A percentile compares a stretch with the other conserved stretches of the same genome.
phyloP scores from a whole-genome alignment of 2,329 filamentous ascomycete genomes.

The Talaromyces verruculosus region DNA sequence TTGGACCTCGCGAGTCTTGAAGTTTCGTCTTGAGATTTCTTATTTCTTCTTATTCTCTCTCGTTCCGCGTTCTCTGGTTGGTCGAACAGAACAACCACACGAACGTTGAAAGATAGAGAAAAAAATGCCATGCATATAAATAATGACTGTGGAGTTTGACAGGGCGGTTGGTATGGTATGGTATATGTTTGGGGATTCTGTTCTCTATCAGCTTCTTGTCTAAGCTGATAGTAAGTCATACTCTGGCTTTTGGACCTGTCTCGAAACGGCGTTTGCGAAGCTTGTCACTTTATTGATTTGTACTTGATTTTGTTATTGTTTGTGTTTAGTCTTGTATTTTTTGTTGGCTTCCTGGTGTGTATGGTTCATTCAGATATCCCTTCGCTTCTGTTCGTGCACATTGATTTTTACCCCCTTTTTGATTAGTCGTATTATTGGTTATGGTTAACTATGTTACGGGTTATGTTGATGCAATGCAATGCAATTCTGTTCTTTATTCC shows the following conservation, averaged over 20 bases:
- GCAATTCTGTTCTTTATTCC: slow-evolving; percentile 7
- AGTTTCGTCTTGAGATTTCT: background rate
- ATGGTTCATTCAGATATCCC: slow-evolving; percentile 23
- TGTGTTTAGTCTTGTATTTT: slow-evolving; percentile 15
- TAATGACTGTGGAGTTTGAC: slow-evolving; percentile 21
- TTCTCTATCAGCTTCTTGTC: background rate
- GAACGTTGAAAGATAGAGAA: background rate
- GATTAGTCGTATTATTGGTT: slow-evolving; percentile 12
- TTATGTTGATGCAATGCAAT: slow-evolving; percentile 8
- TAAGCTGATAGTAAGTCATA: background rate
- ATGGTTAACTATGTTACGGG: background rate
- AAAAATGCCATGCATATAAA: slow-evolving; percentile 20
- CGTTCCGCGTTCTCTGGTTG: background rate
- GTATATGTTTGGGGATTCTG: slow-evolving; percentile 13
- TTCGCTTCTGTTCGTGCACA: slow-evolving; percentile 27
- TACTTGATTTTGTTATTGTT: slow-evolving; percentile 23
- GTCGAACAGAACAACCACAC: background rate
- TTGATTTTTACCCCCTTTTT: slow-evolving; percentile 3
- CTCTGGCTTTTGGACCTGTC: background rate
- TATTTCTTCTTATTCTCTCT: background rate
- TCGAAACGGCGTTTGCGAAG: slow-evolving; percentile 26
- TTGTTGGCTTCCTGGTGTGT: slow-evolving; percentile 23
- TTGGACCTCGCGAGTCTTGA: background rate
- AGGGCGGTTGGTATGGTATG: slow-evolving; percentile 6
- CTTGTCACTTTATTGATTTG: background rate